phyloP scores from a whole-genome alignment of 768 basidiomycete genomes.

The Lactarius quietus region DNA sequence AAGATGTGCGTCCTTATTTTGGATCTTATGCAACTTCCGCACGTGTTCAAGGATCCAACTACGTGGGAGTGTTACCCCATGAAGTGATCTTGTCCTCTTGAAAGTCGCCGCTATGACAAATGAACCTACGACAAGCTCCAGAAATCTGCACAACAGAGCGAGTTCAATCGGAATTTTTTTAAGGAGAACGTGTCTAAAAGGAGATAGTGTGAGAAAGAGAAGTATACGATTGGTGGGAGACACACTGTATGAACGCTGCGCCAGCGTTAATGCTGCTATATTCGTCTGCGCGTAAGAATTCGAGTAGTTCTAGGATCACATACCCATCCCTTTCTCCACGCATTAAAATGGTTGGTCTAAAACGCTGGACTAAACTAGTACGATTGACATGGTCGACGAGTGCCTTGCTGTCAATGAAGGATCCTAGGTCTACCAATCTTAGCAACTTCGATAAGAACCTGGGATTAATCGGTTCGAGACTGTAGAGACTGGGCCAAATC shows the following conservation, averaged over 20 bases:
- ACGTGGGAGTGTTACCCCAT: slow-evolving; percentile 20
- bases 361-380: background rate
- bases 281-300: slow-evolving; percentile 4
- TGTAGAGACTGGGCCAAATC: slow-evolving; percentile 15
- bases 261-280: slow-evolving; percentile 5
- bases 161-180: slow-evolving; percentile 14
- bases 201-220: background rate
- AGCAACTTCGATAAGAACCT: slow-evolving; percentile 14
- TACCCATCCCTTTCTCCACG: background rate
- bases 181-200: slow-evolving; percentile 12
- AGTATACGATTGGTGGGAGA: background rate
- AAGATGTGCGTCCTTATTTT: background rate
- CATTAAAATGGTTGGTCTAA: slow-evolving; percentile 1
- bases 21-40: slow-evolving; percentile 7
- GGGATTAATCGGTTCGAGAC: background rate
- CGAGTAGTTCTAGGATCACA: slow-evolving; percentile 8
- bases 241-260: slow-evolving; percentile 12
- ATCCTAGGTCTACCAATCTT: slow-evolving; percentile 21
- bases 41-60: slow-evolving; percentile 26
- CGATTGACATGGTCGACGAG: slow-evolving; percentile 15
- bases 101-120: slow-evolving; percentile 14
- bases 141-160: slow-evolving; percentile 12
- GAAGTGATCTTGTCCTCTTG: background rate
- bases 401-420: slow-evolving; percentile 14
- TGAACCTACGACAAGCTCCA: slow-evolving; percentile 16